Conservation (phyloP, 768 basidiomycete species). For the Cantharellus cinnabarinus region DNA sequence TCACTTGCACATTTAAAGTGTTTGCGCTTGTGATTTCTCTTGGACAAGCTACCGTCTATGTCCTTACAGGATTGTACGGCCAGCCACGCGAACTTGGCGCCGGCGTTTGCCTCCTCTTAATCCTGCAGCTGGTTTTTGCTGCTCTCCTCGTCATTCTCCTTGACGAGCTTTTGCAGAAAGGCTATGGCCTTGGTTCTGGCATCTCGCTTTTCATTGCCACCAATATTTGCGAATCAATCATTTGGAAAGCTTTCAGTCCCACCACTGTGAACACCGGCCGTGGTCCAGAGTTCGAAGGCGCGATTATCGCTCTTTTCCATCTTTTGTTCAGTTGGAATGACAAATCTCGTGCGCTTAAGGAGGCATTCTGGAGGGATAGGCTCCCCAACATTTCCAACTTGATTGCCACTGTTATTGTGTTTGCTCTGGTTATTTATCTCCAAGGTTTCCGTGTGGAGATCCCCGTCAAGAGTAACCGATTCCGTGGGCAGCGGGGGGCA, state of each 20-base stretch:
- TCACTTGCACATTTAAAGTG: conserved; percentile 27
- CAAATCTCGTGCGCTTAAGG: conserved; percentile 87
- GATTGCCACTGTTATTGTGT: conserved; percentile 76
- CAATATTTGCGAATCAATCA: conserved; percentile 98
- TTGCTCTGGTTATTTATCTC: conserved; percentile 90
- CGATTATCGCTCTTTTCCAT: conserved; percentile 90
- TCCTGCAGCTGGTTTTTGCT: conserved; percentile 87
- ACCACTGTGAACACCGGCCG: conserved; percentile 96
- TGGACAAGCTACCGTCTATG: conserved; percentile 93
- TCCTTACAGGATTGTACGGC: conserved; percentile 90
- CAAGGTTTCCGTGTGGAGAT: conserved; percentile 99
- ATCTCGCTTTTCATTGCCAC: conserved; percentile 99
- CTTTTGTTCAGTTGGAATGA: conserved; percentile 96
- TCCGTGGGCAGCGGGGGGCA: conserved; percentile 86
- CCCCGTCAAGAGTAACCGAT: conserved; percentile 88
- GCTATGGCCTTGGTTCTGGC: conserved; percentile 94
- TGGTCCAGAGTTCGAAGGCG: conserved; percentile 95
- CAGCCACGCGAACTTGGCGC: conserved; percentile 84
- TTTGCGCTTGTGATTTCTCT: conserved; percentile 93
- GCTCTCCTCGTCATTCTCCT: conserved; percentile 94
- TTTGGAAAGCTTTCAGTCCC: conserved; percentile 99
- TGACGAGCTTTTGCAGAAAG: conserved; percentile 96
- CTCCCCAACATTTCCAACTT: conserved; percentile 97
- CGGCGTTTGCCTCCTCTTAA: conserved; percentile 88
- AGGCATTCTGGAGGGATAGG: conserved; percentile 95